Evolutionary conservation across 163 green algal genomes (phyloP), one percentile per base, ranked within the genome.

Genomic region (Scenedesmus sp.): DNA sequence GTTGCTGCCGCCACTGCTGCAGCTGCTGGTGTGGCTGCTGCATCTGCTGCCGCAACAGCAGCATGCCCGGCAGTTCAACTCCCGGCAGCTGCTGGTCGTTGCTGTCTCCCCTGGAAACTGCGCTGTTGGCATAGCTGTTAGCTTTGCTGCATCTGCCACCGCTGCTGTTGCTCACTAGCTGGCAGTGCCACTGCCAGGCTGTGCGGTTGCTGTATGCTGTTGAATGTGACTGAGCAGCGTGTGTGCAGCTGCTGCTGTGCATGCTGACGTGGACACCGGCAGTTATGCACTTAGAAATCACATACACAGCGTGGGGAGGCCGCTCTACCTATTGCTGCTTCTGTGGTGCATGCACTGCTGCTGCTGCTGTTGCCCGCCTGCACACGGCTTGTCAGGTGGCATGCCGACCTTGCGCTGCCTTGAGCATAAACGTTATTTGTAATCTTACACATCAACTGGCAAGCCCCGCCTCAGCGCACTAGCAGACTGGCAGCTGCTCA

Each of bases 1-100:
- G 85, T 44, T 89, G 68, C 68, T 83, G 85, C 43, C 53, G 43
- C 84, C 40, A 16, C 59, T 53, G 16, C 76, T 89, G 84, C 26
- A 53, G 24, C 24, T 46, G 65, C 65, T 82, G 65, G 10, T 89
- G 42, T 70, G 72, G 40, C 84, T 88, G 61, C 85, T 83, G 65
- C 61, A 81, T 68, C 20, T 68, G 46, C 10, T 30, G 61, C 26
- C 49, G 42, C 24, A 81, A 26, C 59, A 81, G 59, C 61, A 81
- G 61, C 83, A 81, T 89, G 83, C 70, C 83, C 43, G 61, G 42
- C 83, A 81, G 73, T 15, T 10, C 9, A 20, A 20, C 46, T 4
- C 51, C 82, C 16, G 33, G 82, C 33, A 78, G 82, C 53, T 76
- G 51, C 51, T 76, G 51, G 5, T 87, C 33, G 35, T 20, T 35